Conservation (phyloP, 73 alveolate genomes). For the Tetrahymena thermophila region DNA sequence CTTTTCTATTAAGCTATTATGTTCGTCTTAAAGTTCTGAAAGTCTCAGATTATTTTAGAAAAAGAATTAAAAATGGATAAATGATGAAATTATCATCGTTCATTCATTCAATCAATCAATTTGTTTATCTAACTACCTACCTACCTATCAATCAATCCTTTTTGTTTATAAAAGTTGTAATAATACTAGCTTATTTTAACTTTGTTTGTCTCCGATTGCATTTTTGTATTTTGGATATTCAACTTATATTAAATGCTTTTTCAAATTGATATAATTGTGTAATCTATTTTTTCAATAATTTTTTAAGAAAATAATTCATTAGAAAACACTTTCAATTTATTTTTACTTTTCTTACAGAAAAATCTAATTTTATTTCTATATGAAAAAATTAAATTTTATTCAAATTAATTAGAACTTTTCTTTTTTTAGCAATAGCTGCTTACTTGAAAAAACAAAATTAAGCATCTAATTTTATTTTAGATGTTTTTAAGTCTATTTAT, state of each 20-base stretch:
- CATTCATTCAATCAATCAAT: too few relatives aligned
- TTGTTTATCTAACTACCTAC: too few relatives aligned
- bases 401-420: not conserved
- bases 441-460: not conserved
- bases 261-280: too few relatives aligned
- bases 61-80: too few relatives aligned
- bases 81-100: not conserved
- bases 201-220: not conserved
- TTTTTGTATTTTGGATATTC: not conserved
- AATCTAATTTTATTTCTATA: not conserved
- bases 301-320: too few relatives aligned
- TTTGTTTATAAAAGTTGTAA: not conserved
- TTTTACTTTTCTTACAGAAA: not conserved
- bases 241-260: not conserved
- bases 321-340: too few relatives aligned
- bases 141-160: not conserved
- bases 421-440: too few relatives aligned
- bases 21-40: constrained; percentile 12
- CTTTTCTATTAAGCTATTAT: constrained; percentile 13
- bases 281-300: not conserved
- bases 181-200: too few relatives aligned
- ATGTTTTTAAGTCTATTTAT: too few relatives aligned
- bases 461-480: not conserved
- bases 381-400: not conserved
- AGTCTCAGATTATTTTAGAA: not conserved